Conservation (phyloP, 495 filamentous ascomycete species). For the Pyrenula aspistea region DNA sequence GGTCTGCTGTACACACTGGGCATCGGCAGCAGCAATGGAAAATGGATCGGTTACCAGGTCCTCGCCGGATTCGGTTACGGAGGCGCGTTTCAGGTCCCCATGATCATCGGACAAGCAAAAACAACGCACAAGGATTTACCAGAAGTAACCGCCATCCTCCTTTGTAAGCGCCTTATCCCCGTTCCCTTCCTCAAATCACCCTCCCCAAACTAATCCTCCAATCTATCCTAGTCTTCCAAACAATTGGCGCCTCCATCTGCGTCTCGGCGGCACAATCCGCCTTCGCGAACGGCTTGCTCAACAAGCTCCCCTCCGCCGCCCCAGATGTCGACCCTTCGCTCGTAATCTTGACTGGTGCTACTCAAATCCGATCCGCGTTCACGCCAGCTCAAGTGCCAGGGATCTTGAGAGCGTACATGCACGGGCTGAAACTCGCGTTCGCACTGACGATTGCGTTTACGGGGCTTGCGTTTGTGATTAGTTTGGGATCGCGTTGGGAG, state of each 20-base stretch:
- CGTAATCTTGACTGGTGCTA: slow-evolving; percentile 37
- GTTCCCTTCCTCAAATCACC: too few relatives aligned
- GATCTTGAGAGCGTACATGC: slow-evolving; percentile 47
- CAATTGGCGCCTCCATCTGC: slow-evolving; percentile 34
- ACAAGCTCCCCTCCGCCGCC: slow-evolving; percentile 18
- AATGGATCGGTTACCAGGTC: slow-evolving; percentile 57
- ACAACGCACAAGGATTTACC: not conserved
- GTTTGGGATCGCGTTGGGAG: not conserved
- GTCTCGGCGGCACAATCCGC: slow-evolving; percentile 31
- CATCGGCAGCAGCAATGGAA: slow-evolving; percentile 24
- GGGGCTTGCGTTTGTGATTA: slow-evolving; percentile 3
- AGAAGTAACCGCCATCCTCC: not conserved
- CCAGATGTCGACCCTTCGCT: slow-evolving; percentile 26
- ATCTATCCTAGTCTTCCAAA: slow-evolving; percentile 15
- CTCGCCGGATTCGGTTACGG: slow-evolving; percentile 30
- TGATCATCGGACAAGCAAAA: not conserved
- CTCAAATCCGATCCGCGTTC: slow-evolving; percentile 35
- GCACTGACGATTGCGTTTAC: slow-evolving; percentile 9
- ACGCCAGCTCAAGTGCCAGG: slow-evolving; percentile 24
- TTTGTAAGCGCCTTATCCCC: not conserved
- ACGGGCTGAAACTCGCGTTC: slow-evolving; percentile 34
- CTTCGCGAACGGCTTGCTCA: slow-evolving; percentile 30
- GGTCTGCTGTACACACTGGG: slow-evolving; percentile 48
- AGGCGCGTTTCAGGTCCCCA: slow-evolving; percentile 3
- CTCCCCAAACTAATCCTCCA: slow-evolving; percentile 21